These are phyloP conservation scores for Colletotrichum shisoi DNA, from an alignment of 2,329 filamentous ascomycete species.

Conservation along the genomic window DNA sequence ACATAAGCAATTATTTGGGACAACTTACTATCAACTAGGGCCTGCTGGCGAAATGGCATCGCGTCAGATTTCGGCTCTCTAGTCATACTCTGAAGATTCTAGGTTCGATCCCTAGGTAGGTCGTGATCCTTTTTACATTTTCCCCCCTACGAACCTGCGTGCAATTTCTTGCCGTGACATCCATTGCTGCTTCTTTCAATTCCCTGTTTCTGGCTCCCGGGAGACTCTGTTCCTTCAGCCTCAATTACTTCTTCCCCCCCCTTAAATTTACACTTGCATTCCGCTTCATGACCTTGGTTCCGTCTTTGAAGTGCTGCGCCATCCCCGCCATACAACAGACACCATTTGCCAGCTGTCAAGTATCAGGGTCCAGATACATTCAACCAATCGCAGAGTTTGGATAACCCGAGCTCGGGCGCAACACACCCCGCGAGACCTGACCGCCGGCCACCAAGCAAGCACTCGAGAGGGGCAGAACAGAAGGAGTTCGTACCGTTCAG, in stretches of 20 bases:
- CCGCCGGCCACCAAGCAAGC: constrained; percentile 8
- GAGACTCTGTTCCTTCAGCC: too few species aligned
- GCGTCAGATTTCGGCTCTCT: constrained; percentile 37
- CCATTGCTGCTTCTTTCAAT: too few species aligned
- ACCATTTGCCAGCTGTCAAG: not conserved
- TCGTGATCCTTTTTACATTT: not conserved
- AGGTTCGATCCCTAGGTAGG: constrained; percentile 39
- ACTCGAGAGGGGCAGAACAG: not conserved
- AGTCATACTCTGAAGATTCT: constrained; percentile 37
- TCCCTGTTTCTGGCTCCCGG: too few species aligned
- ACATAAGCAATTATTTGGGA: rapidly evolving
- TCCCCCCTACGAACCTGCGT: too few species aligned
- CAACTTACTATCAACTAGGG: rapidly evolving
- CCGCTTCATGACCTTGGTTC: too few species aligned
- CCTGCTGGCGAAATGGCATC: constrained; percentile 40
- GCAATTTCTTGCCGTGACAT: not conserved
- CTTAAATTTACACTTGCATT: too few species aligned
- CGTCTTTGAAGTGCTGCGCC: not conserved
- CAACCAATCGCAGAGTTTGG: not conserved
- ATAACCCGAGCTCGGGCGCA: not conserved
- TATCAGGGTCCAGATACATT: not conserved
- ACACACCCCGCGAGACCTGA: constrained; percentile 9
- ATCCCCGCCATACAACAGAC: not conserved
- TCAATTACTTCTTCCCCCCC: too few species aligned
- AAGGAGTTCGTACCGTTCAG: constrained; percentile 5